Base-by-base conservation (phyloP, 108 stramenopile species). In the Stephanodiscus minutulus region DNA sequence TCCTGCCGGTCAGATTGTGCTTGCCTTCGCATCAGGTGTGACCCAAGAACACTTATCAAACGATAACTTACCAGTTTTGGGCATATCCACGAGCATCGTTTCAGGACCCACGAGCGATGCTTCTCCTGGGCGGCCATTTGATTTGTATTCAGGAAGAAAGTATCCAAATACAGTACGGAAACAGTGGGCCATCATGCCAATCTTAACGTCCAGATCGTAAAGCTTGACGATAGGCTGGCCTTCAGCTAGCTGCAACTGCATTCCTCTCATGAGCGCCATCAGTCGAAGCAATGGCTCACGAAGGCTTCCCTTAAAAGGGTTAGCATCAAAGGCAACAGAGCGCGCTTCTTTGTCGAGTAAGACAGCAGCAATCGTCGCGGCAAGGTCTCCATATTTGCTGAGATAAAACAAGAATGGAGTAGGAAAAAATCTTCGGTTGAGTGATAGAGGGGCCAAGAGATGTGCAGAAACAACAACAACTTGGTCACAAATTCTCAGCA, bases 331-430 rank as follows among this genome's bases (percentile, higher is more conserved):
- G 13, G 67, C 41, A 37, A 74, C 13, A 17, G 71, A 64, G 1
- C 79, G 55, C 13, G 85, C 77, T 64, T 90, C 89, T 10, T 70
- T 75, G 49, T 90, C 84, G 24, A 88, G 72, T 18, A 87, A 37
- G 3, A 88, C 59, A 15, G 86, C 85, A 1, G 89, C 84, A n/a
- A 85, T 68, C 0, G 82, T 83, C 18, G 89, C 87, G 28, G 29
- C 79, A 3, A 90, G 67, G 63, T 90, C 87, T 48, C 90, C 90
- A 61, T 87, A 88, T 35, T 65, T 60, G 18, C 59, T 60, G 59
- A 10, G 27, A 15, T 25, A 29, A 56, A 56, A 56, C 55, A 56
- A 29, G 31, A 12, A 56, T 31, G 27, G 17, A 56, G 54, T 55
- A 4, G 10, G 0, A 20, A 28, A 27, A 11, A 46, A 62, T 2